Base-by-base conservation (phyloP, 2,329 filamentous ascomycete species). In the Penicillium sp. region DNA sequence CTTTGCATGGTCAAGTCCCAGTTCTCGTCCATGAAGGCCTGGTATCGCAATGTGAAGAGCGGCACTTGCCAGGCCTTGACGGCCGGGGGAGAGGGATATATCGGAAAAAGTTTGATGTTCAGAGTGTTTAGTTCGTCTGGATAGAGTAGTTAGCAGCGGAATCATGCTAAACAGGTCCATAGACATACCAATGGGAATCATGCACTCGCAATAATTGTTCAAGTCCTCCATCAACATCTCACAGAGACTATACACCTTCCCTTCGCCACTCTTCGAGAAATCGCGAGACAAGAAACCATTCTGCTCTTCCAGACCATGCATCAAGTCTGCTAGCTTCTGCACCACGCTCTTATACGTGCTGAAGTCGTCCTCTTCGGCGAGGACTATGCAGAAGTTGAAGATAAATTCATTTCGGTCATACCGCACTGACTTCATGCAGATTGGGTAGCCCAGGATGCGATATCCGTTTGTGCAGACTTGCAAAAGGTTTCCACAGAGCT, bases 131-230 rank as follows among this genome's bases (percentile, higher is more conserved):
- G 87, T 65, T 96, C 91, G 74, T 96, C 92, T 92, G 17, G 13
- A 8, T 19, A 40, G 27, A 29, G 31, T 23, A 25, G 52, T 68
- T 38, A 63, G 66, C 23, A 19, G 41, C 35, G 38, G 41, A 25
- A 13, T n/a, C 4, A 21, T 13, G 29, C 48, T 38, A 15, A 12
- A 49, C 31, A n/a, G 31, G 21, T 54, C 12, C 31, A 51, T 23
- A 9, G 56, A 80, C 84, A 62, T 78, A 93, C 90, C 90, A 62
- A 97, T 93, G 0, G 93, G 93, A 69, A 97, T 96, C 93, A 96
- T 96, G 81, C 93, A 96, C 78, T 99, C 94, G 71, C 91, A 93
- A 71, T 97, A 99, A 68, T 95, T 95, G 71, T 97, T 97, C 66
- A 99, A 73, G 72, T 99, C 93, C 76, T 97, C 92, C 66, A 97